Base-by-base conservation (phyloP, 1,284 basidiomycete genomes). In the Schizopora paradoxa region DNA sequence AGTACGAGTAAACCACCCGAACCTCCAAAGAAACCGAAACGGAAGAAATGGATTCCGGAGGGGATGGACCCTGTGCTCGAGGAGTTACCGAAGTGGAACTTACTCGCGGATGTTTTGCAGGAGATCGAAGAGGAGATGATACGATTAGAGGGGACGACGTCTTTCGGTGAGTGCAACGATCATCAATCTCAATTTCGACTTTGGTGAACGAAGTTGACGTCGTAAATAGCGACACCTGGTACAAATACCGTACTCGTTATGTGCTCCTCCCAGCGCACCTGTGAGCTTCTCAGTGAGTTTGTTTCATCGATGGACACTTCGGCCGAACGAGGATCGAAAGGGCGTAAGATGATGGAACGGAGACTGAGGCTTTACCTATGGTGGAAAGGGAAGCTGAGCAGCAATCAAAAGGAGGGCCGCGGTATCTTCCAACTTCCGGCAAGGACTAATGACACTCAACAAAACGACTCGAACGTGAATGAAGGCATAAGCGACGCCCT, bases 31-130 rank as follows among this genome's bases (percentile, higher is more conserved):
- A 34, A 21, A 56, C 61, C 43, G 42, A 36, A 32, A 38, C 55
- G 34, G 33, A 55, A 51, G 56, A 64, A 55, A 27, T 90, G 91
- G 82, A 57, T 93, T 7, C 88, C 91, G 0, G 72, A 79, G 6
- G 86, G 81, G 0, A 84, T 96, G 59, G 82, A 91, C 32, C 88
- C 91, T 0, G 79, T 93, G 0, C 71, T 99, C 14, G 95, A 99
- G 62, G 94, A 97, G 61, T 76, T 90, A 31, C 95, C 95, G 0
- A 99, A 99, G 61, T 99, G 96, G 95, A 76, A 75, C 42, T 64
- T 97, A 3, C 68, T 99, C 3, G 78, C 82, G 0, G 89, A 93
- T 10, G 77, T 96, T 0, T 62, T 99, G 39, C 77, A 91, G 51
- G 96, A 99, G 67, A 87, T 94, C 4, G 96, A 99, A 63, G 83